A percentile compares a stretch with the other conserved stretches of the same genome.
Evolutionary conservation across 352 stramenopile genomes (phyloP).

Genomic region (Globisporangium paddicum): DNA sequence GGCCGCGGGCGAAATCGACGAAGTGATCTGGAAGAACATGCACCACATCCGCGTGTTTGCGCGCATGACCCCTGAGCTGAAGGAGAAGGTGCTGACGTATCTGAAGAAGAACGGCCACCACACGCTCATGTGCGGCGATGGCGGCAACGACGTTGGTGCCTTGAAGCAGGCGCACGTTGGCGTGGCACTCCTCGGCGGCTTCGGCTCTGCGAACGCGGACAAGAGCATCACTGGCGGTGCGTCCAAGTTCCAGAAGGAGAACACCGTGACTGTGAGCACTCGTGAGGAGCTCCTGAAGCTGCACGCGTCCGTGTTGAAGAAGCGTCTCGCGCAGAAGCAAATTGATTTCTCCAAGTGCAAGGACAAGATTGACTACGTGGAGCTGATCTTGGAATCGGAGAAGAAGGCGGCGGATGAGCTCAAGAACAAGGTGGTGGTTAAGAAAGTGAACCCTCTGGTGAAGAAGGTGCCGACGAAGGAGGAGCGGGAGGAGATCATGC

Average conservation of each 20-base stretch:
- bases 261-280: conserved; percentile 32
- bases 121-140: conserved; percentile 98
- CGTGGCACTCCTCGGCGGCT: conserved; percentile 74
- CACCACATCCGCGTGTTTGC: conserved; percentile 93
- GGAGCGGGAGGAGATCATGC: conserved; percentile 83
- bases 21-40: conserved; percentile 78
- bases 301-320: conserved; percentile 80
- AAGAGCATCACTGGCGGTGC: conserved; percentile 74
- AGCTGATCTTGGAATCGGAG: conserved; percentile 65
- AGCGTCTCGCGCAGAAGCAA: conserved; percentile 62
- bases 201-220: conserved; percentile 82
- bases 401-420: conserved; percentile 47
- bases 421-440: conserved; percentile 54
- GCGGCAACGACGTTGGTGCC: conserved; percentile 97
- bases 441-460: conserved; percentile 47
- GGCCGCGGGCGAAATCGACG: conserved; percentile 70
- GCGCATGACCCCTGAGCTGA: conserved; percentile 95
- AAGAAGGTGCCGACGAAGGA: conserved; percentile 65
- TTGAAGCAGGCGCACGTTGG: conserved; percentile 92
- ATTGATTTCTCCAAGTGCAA: conserved; percentile 63
- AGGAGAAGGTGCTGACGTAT: conserved; percentile 94
- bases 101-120: conserved; percentile 91
- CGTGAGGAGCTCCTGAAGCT: conserved; percentile 84
- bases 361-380: conserved; percentile 80
- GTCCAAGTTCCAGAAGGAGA: conserved; percentile 74